Percentiles rank a stretch among this genome's conserved stretches.
Conservation (phyloP, 805 yeast genomes). For the Candida dajiaensis region DNA sequence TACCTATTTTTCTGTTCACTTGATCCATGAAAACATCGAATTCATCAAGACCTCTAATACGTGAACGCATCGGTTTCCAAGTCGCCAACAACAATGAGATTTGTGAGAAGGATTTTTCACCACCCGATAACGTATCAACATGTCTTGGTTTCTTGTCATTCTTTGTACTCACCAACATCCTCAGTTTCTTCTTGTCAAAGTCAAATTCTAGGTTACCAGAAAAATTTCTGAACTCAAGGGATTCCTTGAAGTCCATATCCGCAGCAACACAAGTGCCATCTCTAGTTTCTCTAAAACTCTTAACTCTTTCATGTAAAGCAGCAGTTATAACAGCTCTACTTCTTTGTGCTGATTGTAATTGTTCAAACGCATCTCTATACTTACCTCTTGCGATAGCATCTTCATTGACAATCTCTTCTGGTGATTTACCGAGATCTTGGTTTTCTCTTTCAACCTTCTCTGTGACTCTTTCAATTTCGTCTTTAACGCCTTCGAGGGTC, state of each 20-base stretch:
- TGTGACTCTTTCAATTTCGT: slow-evolving; percentile 42
- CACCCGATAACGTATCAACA: slow-evolving; percentile 87
- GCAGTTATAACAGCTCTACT: slow-evolving; percentile 27
- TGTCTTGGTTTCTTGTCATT: slow-evolving; percentile 54
- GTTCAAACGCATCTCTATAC: slow-evolving; percentile 36
- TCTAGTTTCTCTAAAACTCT: slow-evolving; percentile 35
- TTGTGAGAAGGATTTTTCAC: slow-evolving; percentile 93
- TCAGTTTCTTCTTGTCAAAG: slow-evolving; percentile 41
- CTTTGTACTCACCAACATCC: slow-evolving; percentile 56
- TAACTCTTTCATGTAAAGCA: slow-evolving; percentile 38
- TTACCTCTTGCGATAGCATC: slow-evolving; percentile 38
- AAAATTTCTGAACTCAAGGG: slow-evolving; percentile 63
- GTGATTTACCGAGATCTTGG: slow-evolving; percentile 44
- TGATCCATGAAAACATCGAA: slow-evolving; percentile 98
- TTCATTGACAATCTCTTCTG: slow-evolving; percentile 47
- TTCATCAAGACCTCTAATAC: slow-evolving; percentile 88
- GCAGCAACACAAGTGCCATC: slow-evolving; percentile 41
- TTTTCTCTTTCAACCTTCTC: slow-evolving; percentile 47
- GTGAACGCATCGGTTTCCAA: slow-evolving; percentile 89
- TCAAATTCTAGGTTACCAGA: slow-evolving; percentile 68
- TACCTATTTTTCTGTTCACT: slow-evolving; percentile 75
- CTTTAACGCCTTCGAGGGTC: slow-evolving; percentile 41
- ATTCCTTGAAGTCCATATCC: slow-evolving; percentile 49
- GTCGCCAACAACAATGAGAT: slow-evolving; percentile 81
- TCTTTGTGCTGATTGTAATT: slow-evolving; percentile 29